Conservation (phyloP, 2,329 filamentous ascomycete genomes). For the Elsinoe australis region DNA sequence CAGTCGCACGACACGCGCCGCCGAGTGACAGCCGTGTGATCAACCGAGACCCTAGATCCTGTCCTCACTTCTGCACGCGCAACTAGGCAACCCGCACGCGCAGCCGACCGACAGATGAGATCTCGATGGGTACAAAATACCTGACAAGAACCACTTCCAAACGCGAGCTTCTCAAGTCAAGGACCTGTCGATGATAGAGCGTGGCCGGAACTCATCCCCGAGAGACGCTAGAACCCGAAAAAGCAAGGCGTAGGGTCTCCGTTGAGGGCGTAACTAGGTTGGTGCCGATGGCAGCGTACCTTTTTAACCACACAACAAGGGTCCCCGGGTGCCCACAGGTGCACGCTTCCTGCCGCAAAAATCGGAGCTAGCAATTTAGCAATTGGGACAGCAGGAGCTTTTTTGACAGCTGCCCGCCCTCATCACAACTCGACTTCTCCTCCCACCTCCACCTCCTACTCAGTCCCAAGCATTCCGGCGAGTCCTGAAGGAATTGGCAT, state of each 20-base stretch:
- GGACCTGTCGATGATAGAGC: too few species aligned
- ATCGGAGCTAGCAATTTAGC: constrained; percentile 5
- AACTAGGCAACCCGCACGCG: too few species aligned
- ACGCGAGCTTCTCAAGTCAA: too few species aligned
- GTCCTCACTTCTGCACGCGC: too few species aligned
- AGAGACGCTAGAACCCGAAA: background rate
- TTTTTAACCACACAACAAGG: too few species aligned
- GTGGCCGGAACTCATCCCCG: background rate
- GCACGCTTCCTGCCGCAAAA: constrained; percentile 6
- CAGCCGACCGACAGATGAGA: too few species aligned
- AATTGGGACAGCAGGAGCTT: background rate
- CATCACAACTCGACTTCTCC: constrained; percentile 18
- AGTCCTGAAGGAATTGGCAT: constrained; percentile 10
- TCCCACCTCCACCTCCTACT: constrained; percentile 18
- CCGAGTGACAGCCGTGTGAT: background rate
- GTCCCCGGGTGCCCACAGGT: constrained; percentile 6
- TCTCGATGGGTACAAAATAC: background rate
- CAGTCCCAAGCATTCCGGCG: constrained; percentile 13
- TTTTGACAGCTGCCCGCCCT: constrained; percentile 19
- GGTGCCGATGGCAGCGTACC: too few species aligned
- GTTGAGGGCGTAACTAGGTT: too few species aligned
- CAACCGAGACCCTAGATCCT: too few species aligned
- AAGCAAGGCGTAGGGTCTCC: background rate
- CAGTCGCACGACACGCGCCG: background rate
- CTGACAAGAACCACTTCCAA: too few species aligned